phyloP scores from a whole-genome alignment of 148 eudicot species.

The Simmondsia chinensis region DNA sequence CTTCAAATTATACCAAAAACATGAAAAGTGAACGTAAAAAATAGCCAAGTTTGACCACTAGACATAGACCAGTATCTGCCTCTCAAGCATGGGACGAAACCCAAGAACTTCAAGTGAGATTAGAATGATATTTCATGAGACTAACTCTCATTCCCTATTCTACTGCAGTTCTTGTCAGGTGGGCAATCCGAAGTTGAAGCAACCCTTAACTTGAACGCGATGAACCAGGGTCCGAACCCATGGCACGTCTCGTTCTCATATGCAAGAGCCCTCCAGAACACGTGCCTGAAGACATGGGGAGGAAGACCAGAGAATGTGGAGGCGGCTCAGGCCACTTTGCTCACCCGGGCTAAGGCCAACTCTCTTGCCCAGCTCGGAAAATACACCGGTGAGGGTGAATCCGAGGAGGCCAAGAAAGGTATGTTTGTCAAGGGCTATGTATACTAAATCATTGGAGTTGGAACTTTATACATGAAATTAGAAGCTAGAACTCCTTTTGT shows the following conservation, averaged over 20 bases:
- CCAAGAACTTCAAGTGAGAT: too few species aligned
- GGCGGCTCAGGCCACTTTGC: conserved; percentile 37
- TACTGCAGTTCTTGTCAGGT: conserved; percentile 34
- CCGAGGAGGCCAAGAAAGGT: conserved; percentile 36
- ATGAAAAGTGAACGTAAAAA: too few species aligned
- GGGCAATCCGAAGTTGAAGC: conserved; percentile 51
- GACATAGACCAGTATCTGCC: too few species aligned
- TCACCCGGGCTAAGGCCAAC: conserved; percentile 30
- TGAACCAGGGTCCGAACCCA: conserved; percentile 42
- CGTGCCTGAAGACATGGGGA: conserved; percentile 42
- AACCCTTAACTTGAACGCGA: conserved; percentile 40
- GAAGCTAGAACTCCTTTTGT: too few species aligned
- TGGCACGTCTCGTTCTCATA: conserved; percentile 53
- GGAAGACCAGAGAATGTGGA: conserved; percentile 34
- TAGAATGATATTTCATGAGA: neutral
- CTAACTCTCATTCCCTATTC: neutral
- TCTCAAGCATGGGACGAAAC: too few species aligned
- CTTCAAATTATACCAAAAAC: too few species aligned
- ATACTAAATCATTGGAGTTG: too few species aligned
- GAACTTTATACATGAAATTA: too few species aligned
- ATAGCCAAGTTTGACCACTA: too few species aligned
- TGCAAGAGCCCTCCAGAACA: conserved; percentile 49
- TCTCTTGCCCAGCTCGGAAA: conserved; percentile 51
- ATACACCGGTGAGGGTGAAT: conserved; percentile 37
- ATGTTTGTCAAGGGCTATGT: conserved; percentile 35